Percentiles rank a stretch among this genome's conserved stretches.
Evolutionary conservation across 2,329 filamentous ascomycete genomes (phyloP).

Genomic region (Chrysoporthe deuterocubensis): DNA sequence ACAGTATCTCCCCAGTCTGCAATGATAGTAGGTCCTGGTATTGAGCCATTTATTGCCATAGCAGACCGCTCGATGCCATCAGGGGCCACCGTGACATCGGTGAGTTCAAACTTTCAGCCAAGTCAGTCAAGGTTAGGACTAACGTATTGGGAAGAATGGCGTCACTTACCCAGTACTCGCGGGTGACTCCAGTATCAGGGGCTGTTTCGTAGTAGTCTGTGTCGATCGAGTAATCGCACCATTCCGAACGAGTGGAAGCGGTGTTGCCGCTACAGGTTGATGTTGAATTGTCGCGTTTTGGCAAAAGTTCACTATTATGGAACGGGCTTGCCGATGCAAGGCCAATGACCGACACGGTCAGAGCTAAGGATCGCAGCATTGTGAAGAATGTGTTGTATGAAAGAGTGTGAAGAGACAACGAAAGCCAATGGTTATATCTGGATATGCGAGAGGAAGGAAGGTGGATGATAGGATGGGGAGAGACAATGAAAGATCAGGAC

Average conservation of each 20-base stretch:
- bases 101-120: conserved; percentile 33
- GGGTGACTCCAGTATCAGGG: conserved; percentile 46
- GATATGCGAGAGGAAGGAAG: not conserved
- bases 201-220: conserved; percentile 41
- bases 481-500: conserved; percentile 7
- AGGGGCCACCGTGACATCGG: conserved; percentile 39
- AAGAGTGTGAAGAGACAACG: not conserved
- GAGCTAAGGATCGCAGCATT: conserved; percentile 17
- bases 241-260: conserved; percentile 35
- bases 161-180: conserved; percentile 40
- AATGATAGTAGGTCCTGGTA: conserved; percentile 23
- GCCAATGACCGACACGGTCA: conserved; percentile 18
- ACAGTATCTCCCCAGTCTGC: conserved; percentile 45
- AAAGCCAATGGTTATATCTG: not conserved
- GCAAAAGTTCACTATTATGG: not conserved
- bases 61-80: conserved; percentile 43
- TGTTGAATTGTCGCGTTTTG: not conserved
- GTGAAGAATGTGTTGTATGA: not conserved
- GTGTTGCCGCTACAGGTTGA: conserved; percentile 33
- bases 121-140: not conserved
- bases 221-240: conserved; percentile 47
- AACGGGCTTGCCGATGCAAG: conserved; percentile 13
- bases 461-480: not conserved
- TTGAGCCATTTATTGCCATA: conserved; percentile 44
- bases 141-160: not conserved